phyloP scores from a whole-genome alignment of 345 rosid genomes.

The Punica granatum region DNA sequence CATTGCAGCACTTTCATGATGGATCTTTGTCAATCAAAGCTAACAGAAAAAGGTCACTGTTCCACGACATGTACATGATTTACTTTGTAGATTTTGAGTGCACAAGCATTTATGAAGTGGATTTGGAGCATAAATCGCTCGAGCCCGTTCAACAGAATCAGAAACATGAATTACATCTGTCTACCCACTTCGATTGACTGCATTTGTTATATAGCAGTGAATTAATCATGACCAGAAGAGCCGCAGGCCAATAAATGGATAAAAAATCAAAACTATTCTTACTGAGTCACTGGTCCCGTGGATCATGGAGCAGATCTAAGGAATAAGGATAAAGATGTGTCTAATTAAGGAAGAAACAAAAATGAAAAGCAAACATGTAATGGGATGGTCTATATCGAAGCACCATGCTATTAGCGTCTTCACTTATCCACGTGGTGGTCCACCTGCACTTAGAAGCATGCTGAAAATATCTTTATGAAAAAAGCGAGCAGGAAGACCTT shows the following conservation, averaged over 20 bases:
- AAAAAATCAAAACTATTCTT: not conserved
- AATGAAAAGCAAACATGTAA: not conserved
- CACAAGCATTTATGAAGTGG: not conserved
- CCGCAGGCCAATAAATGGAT: not conserved
- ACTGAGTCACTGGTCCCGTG: not conserved
- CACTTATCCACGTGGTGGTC: conserved; percentile 8
- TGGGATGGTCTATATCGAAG: not conserved
- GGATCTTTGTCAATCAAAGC: not conserved
- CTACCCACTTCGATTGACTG: too few relatives aligned
- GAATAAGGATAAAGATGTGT: not conserved
- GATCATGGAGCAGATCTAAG: not conserved
- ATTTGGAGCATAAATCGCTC: not conserved
- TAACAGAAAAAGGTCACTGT: not conserved
- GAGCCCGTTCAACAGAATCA: not conserved
- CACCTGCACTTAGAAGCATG: conserved; percentile 4
- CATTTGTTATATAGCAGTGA: too few relatives aligned
- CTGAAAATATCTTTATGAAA: not conserved
- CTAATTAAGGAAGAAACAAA: not conserved
- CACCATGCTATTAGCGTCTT: not conserved
- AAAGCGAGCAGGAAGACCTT: not conserved
- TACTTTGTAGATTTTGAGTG: not conserved
- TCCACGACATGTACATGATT: not conserved
- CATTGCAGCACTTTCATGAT: too few relatives aligned
- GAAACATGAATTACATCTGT: not conserved
- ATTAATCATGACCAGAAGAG: not conserved